These are phyloP conservation scores for Cryphonectria radicalis DNA, from an alignment of 2,329 filamentous ascomycete genomes.

Conservation along the genomic window DNA sequence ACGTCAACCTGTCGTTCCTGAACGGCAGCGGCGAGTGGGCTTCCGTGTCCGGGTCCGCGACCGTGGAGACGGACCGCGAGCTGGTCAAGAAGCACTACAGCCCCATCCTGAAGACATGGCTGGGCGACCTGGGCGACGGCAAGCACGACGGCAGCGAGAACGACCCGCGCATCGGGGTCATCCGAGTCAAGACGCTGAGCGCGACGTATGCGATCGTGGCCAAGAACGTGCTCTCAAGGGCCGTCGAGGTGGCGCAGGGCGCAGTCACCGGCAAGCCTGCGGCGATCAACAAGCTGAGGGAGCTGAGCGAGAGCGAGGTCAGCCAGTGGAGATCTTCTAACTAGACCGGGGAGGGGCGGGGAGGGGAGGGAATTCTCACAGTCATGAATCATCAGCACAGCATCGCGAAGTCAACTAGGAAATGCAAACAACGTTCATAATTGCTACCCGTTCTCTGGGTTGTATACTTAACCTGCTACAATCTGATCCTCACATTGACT, in stretches of 20 bases:
- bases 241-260: conserved; percentile 76
- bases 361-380: background rate
- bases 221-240: conserved; percentile 66
- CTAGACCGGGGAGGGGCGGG: conserved; percentile 28
- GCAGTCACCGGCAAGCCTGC: conserved; percentile 73
- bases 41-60: conserved; percentile 75
- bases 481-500: background rate
- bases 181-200: conserved; percentile 73
- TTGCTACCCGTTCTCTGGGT: background rate
- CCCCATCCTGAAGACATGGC: conserved; percentile 76
- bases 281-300: conserved; percentile 74
- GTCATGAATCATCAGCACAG: background rate
- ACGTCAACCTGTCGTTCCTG: conserved; percentile 83
- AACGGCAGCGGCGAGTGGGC: conserved; percentile 82
- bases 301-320: conserved; percentile 71
- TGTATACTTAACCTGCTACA: background rate
- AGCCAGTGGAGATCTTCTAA: conserved; percentile 58
- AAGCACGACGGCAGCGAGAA: conserved; percentile 80
- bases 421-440: background rate
- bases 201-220: conserved; percentile 71
- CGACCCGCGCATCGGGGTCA: conserved; percentile 82
- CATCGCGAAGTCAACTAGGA: background rate
- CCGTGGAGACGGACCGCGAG: conserved; percentile 69
- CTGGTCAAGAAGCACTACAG: conserved; percentile 77
- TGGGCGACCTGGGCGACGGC: conserved; percentile 84